phyloP scores from a whole-genome alignment of 2,329 filamentous ascomycete species.

The Trichoderma koningiopsis region DNA sequence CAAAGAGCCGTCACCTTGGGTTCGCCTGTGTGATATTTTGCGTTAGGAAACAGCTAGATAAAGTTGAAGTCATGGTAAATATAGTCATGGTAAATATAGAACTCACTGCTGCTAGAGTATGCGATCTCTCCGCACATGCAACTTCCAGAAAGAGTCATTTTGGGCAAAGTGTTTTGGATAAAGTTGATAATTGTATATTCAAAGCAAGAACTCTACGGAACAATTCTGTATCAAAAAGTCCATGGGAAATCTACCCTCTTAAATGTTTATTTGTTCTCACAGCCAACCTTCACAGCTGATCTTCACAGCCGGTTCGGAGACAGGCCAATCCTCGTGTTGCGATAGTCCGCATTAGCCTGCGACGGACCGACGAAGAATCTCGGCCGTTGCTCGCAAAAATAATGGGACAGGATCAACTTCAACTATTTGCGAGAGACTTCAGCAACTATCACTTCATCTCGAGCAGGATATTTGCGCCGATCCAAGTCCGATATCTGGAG shows the following conservation, averaged over 20 bases:
- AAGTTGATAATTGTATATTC: not conserved
- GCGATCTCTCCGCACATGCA: not conserved
- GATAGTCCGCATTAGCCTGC: not conserved
- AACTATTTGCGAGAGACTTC: too few relatives aligned
- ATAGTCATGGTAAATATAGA: not conserved
- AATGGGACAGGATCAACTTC: too few relatives aligned
- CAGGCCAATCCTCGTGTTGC: not conserved
- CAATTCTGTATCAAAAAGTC: not conserved
- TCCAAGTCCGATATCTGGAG: not conserved
- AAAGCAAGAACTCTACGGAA: not conserved
- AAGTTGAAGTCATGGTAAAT: not conserved
- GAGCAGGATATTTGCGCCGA: not conserved
- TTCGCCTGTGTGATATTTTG: constrained; percentile 39
- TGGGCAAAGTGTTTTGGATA: not conserved
- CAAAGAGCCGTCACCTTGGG: constrained; percentile 50
- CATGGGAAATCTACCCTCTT: not conserved
- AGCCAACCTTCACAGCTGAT: not conserved
- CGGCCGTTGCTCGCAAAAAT: not conserved
- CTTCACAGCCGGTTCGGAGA: not conserved
- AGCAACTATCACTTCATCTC: too few relatives aligned
- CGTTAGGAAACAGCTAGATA: not conserved
- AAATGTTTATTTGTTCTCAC: not conserved
- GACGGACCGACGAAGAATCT: not conserved
- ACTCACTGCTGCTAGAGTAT: not conserved
- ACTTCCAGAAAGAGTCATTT: not conserved